phyloP scores from a whole-genome alignment of 2,329 filamentous ascomycete genomes.

The Davidsoniella eucalypti region DNA sequence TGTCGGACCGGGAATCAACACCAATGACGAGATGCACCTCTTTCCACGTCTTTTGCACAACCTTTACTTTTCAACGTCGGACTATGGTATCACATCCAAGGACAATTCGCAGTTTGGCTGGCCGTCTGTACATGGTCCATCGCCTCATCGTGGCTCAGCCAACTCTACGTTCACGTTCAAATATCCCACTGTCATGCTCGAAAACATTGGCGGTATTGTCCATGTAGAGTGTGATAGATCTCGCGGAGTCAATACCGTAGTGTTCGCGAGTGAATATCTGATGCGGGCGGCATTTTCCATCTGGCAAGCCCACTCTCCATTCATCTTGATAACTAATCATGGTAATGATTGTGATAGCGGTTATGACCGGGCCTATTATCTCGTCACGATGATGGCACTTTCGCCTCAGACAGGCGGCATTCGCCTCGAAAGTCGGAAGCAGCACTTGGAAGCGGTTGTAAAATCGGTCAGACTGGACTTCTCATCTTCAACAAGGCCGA shows the following conservation, averaged over 20 bases:
- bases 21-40: neutral
- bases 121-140: neutral
- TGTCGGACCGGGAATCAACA: neutral
- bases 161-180: conserved; percentile 7
- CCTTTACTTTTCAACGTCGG: neutral
- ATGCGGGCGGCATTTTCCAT: conserved; percentile 1
- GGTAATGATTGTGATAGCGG: neutral
- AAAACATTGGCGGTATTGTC: neutral
- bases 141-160: neutral
- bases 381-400: neutral
- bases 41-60: neutral
- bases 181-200: conserved; percentile 4
- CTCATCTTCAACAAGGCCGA: neutral
- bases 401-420: neutral
- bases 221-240: neutral
- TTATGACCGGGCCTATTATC: conserved; percentile 1
- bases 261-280: neutral
- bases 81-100: neutral
- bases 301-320: neutral
- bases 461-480: neutral
- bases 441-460: neutral
- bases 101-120: neutral
- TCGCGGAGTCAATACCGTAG: neutral
- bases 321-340: conserved; percentile 7
- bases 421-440: neutral